phyloP scores from a whole-genome alignment of 2,329 filamentous ascomycete genomes.

The Colletotrichum brevisporum region DNA sequence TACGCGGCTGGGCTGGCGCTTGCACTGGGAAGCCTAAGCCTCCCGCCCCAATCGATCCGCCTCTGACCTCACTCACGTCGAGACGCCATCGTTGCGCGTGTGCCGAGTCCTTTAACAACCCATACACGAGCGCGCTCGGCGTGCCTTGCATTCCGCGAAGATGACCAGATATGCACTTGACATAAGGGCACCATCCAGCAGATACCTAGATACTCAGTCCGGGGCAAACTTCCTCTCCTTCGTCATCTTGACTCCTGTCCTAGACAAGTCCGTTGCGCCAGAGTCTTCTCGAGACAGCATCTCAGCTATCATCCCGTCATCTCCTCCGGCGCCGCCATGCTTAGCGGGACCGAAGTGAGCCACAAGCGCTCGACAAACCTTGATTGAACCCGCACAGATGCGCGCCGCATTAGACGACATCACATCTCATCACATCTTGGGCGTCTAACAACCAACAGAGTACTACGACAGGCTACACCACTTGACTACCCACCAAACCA shows the following conservation, averaged over 20 bases:
- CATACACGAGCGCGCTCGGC: constrained; percentile 26
- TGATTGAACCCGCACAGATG: constrained; percentile 14
- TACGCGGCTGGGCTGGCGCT: not conserved
- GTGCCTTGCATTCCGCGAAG: constrained; percentile 10
- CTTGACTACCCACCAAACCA: too few relatives aligned
- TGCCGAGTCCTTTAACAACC: constrained; percentile 6
- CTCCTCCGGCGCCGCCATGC: too few relatives aligned
- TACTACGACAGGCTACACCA: too few relatives aligned
- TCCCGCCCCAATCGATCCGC: not conserved
- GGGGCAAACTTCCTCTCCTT: too few relatives aligned
- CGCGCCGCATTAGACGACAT: constrained; percentile 10
- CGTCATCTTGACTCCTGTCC: too few relatives aligned
- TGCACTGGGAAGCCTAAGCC: not conserved
- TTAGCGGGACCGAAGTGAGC: too few relatives aligned
- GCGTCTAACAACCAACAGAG: constrained; percentile 1
- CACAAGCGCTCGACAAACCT: too few relatives aligned
- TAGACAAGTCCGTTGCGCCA: too few relatives aligned
- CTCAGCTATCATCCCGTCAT: too few relatives aligned
- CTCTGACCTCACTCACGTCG: constrained; percentile 20
- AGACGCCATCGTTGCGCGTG: not conserved
- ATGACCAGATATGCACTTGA: constrained; percentile 1
- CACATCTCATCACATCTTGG: constrained; percentile 2
- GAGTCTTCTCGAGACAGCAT: too few relatives aligned
- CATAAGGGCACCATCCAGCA: not conserved
- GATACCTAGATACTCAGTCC: too few relatives aligned